Evolutionary conservation across 805 yeast genomes (phyloP), one percentile per base, ranked within the genome.

Genomic region (Brettanomyces nanus): DNA sequence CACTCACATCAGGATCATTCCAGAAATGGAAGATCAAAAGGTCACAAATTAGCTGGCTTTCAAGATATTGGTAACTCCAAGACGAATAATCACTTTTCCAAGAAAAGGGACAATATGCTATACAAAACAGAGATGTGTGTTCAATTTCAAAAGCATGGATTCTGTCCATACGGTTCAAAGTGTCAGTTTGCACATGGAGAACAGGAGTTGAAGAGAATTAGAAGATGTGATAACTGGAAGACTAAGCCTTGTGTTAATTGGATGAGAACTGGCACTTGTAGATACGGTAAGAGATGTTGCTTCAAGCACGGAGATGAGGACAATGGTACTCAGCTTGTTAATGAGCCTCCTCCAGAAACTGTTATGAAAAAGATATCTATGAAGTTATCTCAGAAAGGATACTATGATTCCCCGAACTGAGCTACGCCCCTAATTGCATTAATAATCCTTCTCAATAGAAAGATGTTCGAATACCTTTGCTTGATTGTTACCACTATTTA

Each of bases 141-240:
- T 28, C 80, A 89, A 19, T 87, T 70, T 56, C 73, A 77, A 53
- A 71, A 75, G 46, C 77, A 77, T 19, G 83, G 84, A 19, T 52
- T 58, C 36, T 87, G 97, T 58, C 95, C 95, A 13, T 87, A 87
- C 56, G 95, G 95, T 2, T 71, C 73, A 46, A 87, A 87, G 64
- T 87, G 97, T 59, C 96, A 87, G 63, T 87, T 87, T 69, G 96
- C 96, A 5, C 97, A 87, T 54, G 96, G 97, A 15, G 68, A 73
- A 28, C 63, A 71, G 38, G 96, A 87, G 58, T 65, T 87, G 49
- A 85, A 85, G 58, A 48, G 60, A 10, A 78, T 85, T 32, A 80
- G 77, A 43, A 70, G 90, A 43, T 80, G 87, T 9, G 75, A 79
- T 38, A 87, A 86, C 54, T 87, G 90, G 82, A 77, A 95, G 55